Percentiles rank a stretch among this genome's conserved stretches.
These are phyloP conservation scores for Cicer cuneatum DNA, from an alignment of 306 rosid species.

Conservation along the genomic window DNA sequence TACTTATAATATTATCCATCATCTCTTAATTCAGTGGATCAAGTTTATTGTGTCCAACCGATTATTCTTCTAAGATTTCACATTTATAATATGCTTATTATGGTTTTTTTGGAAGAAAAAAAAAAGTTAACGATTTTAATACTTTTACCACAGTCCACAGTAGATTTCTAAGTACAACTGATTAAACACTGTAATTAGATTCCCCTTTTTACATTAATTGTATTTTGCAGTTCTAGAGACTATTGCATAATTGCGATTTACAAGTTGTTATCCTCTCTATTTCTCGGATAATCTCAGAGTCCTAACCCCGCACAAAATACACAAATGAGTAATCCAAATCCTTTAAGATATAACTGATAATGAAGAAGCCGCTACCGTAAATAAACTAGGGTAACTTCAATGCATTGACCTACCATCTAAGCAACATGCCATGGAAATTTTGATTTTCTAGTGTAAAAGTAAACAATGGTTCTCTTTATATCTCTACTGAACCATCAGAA, in stretches of 20 bases:
- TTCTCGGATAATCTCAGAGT: no score
- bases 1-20: no score
- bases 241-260: no score
- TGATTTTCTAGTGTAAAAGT: constrained; percentile 1
- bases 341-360: not conserved
- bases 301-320: not conserved
- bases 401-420: not conserved
- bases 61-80: no score
- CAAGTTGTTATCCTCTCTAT: no score
- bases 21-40: no score
- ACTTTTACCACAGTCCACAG: no score
- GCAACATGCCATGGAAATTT: not conserved
- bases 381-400: not conserved
- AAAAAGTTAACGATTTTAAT: no score
- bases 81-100: no score
- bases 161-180: not conserved
- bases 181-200: no score
- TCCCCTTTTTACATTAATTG: not conserved
- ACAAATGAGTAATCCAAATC: not conserved
- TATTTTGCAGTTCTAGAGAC: not conserved
- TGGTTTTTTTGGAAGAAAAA: no score
- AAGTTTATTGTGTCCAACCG: no score
- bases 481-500: not conserved
- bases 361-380: not conserved
- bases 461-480: not conserved